Conservation (phyloP, 2,329 filamentous ascomycete genomes). For the Raffaelea arxii region DNA sequence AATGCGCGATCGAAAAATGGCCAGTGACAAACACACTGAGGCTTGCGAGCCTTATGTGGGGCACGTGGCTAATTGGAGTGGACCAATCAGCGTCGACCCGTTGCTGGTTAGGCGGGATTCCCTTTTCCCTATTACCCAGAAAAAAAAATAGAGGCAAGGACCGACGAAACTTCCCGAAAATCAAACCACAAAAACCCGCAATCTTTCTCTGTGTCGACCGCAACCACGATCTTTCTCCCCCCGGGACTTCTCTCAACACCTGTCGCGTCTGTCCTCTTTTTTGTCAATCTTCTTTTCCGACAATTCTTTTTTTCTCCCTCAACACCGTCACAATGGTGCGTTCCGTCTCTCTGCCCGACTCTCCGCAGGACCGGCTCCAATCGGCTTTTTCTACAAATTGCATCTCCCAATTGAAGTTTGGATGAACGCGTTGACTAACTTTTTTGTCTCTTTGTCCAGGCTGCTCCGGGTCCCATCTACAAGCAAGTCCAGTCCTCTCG, state of each 20-base stretch:
- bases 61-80: no score
- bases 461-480: slow-evolving; percentile 41
- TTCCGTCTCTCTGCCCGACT: slow-evolving; percentile 9
- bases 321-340: slow-evolving; percentile 14
- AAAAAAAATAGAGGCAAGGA: slow-evolving; percentile 3
- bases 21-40: no score
- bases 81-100: slow-evolving; percentile 23
- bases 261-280: no score
- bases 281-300: slow-evolving; percentile 3
- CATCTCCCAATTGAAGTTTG: slow-evolving; percentile 5
- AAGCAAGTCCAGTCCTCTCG: slow-evolving; percentile 37
- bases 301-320: slow-evolving; percentile 4
- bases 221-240: no score
- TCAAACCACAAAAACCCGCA: slow-evolving; percentile 14
- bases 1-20: no score
- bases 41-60: no score
- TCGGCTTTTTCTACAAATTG: slow-evolving; percentile 38
- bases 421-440: slow-evolving; percentile 17
- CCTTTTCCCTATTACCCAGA: neutral
- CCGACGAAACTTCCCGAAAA: slow-evolving; percentile 17
- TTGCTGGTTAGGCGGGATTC: slow-evolving; percentile 12
- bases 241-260: no score
- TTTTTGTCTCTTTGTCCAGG: slow-evolving; percentile 22
- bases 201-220: neutral
- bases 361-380: slow-evolving; percentile 4